Evolutionary conservation across 495 filamentous ascomycete species (phyloP), one percentile per base, ranked within the genome.

Genomic region (Penicillium longicatenatum): DNA sequence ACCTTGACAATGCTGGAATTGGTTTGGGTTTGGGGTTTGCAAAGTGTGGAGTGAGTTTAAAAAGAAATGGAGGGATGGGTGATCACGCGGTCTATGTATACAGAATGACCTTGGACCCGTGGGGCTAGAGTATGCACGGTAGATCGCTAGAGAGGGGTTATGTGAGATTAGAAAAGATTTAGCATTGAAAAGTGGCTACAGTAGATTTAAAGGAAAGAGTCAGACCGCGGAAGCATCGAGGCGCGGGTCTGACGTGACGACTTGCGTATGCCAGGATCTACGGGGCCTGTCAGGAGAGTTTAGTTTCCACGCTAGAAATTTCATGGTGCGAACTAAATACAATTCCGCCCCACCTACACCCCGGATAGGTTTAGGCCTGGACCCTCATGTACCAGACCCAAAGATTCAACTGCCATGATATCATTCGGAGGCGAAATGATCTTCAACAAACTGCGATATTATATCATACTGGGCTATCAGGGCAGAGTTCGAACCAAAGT

Each of bases 211-310:
- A 39, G 37, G 37, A 39, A 39, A n/a, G 37, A 16, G 2, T 39
- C 37, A 16, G 37, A 12, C 31, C 31, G 31, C 31, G 31, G 31
- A 35, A 39, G 16, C 37, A 14, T 35, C 31, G 31, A 14, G 12
- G 31, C 37, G 12, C 37, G 24, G 16, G 22, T 29, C 45, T 76
- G 73, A 76, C 73, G 70, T 74, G 68, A 73, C 58, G 67, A 70
- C 69, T 72, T 71, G 64, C 71, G 65, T 62, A 67, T 61, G 51
- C 59, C 10, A 24, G 22, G 22, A 48, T 48, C 12, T 14, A 22
- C 31, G 10, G 31, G 31, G 31, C 2, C 31, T 35, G 26, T 26
- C 26, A 26, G 26, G 26, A 26, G 26, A 26, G 26, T 26, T 26
- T 26, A 26, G 26, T 26, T 26, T 26, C 26, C 26, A 26, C 26